Evolutionary conservation across 1,139 yeast genomes (phyloP), one percentile per base, ranked within the genome.

Genomic region (Saccharomyces pastorianus): DNA sequence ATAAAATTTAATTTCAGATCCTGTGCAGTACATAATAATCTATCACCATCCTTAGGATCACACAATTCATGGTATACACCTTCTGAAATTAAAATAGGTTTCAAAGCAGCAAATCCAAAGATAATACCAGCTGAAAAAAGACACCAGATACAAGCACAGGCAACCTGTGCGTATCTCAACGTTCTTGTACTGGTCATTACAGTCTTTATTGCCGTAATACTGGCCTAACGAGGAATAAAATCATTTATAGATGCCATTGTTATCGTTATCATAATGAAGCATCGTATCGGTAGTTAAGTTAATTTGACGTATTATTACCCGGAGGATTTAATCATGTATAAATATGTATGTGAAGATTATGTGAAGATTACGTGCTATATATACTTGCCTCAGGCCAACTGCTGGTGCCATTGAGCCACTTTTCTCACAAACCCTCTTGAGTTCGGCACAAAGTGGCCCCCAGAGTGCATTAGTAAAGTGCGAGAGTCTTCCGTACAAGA

Each of bases 61-160:
- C 97, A 91, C 25, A 73, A 68, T 11, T 81, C 79, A 31, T 76
- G 70, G 65, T 91, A 91, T n/a, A 90, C 83, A 1, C 90, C 89
- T 67, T 90, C 91, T 8, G 76, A 70, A 27, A 88, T 80, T 50
- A 91, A 74, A 3, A 90, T 80, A 4, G 96, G 95, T 66, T 91
- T 91, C 53, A 91, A 73, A 2, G 97, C 97, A 20, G 97, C 96
- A 73, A 90, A 91, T 1, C 97, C 96, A 75, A 91, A 91, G 9
- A 90, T 85, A 0, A 95, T 90, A 1, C 97, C 98, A 0, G 96
- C 96, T 2, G 96, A 91, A 44, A 89, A 74, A 27, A 90, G 73
- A 71, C 97, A 90, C 96, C 96, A 90, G 0, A 77, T 60, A 34
- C 88, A 81, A 38, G 97, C 91, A 69, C 96, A 87, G 7, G 66